Percentiles rank a stretch among this genome's conserved stretches.
Conservation (phyloP, 768 basidiomycete genomes). For the Tephrocybe sp. region DNA sequence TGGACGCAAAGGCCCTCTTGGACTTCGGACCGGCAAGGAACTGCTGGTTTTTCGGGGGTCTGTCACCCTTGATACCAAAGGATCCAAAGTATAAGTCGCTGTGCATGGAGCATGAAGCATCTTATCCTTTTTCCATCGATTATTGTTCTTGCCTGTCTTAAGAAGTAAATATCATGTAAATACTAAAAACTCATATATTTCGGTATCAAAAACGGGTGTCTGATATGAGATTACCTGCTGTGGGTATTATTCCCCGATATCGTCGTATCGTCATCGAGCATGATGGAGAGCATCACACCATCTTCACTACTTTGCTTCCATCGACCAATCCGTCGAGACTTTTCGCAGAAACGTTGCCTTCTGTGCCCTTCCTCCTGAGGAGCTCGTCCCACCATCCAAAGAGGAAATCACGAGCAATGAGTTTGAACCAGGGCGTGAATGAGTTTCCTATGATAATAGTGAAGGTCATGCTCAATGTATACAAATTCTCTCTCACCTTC, state of each 20-base stretch:
- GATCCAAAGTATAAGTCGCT: neutral
- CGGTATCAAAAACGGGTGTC: neutral
- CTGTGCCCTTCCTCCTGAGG: conserved; percentile 49
- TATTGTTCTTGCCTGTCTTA: too few relatives aligned
- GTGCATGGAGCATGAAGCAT: too few relatives aligned
- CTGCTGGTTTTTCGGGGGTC: conserved; percentile 62
- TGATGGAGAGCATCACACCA: conserved; percentile 25
- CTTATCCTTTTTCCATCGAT: too few relatives aligned
- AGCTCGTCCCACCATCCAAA: conserved; percentile 99
- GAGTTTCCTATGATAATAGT: conserved; percentile 54
- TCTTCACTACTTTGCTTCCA: conserved; percentile 65
- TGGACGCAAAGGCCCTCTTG: conserved; percentile 42
- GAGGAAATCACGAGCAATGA: conserved; percentile 94
- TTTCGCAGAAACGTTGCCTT: conserved; percentile 64
- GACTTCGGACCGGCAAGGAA: conserved; percentile 48
- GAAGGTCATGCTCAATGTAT: neutral
- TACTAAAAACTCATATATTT: too few relatives aligned
- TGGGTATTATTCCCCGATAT: neutral
- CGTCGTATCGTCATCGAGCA: too few relatives aligned
- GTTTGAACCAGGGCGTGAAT: conserved; percentile 99
- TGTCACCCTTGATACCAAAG: conserved; percentile 11
- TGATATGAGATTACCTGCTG: too few relatives aligned
- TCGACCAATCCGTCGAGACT: conserved; percentile 65
- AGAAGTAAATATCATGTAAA: too few relatives aligned
- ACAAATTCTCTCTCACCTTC: conserved; percentile 46